Conservation (phyloP, 805 yeast species). For the Kuraishia molischiana region DNA sequence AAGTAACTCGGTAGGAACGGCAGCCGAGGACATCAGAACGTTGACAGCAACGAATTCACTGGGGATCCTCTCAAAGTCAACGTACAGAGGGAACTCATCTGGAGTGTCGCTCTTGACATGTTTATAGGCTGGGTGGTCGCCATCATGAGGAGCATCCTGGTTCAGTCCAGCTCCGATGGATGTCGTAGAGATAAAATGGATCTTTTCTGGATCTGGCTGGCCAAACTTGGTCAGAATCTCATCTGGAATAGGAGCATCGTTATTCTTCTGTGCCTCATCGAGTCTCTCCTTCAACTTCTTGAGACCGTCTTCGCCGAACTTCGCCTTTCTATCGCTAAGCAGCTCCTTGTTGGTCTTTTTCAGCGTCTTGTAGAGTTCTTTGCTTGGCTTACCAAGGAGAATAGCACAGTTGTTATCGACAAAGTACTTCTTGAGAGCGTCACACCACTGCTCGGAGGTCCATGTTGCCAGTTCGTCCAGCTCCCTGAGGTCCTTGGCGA, state of each 20-base stretch:
- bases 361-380: slow-evolving; percentile 38
- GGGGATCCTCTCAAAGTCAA: slow-evolving; percentile 71
- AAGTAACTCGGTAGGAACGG: slow-evolving; percentile 39
- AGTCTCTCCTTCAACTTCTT: slow-evolving; percentile 38
- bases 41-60: slow-evolving; percentile 73
- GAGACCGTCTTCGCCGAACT: slow-evolving; percentile 54
- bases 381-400: slow-evolving; percentile 66
- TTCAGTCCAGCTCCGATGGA: slow-evolving; percentile 54
- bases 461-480: slow-evolving; percentile 51
- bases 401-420: slow-evolving; percentile 55
- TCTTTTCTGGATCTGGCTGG: slow-evolving; percentile 65
- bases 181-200: slow-evolving; percentile 59
- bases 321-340: slow-evolving; percentile 35
- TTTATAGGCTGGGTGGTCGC: slow-evolving; percentile 9
- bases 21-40: slow-evolving; percentile 46
- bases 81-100: slow-evolving; percentile 46
- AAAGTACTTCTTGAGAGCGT: slow-evolving; percentile 39
- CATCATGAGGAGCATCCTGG: slow-evolving; percentile 17
- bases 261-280: slow-evolving; percentile 51
- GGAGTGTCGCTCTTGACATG: slow-evolving; percentile 11
- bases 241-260: slow-evolving; percentile 73
- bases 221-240: slow-evolving; percentile 51
- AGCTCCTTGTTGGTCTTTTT: slow-evolving; percentile 42
- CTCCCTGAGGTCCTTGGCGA: slow-evolving; percentile 47
- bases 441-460: slow-evolving; percentile 61